A percentile compares a stretch with the other conserved stretches of the same genome.
Conservation (phyloP, 495 filamentous ascomycete species). For the Penicillium tannophilum region DNA sequence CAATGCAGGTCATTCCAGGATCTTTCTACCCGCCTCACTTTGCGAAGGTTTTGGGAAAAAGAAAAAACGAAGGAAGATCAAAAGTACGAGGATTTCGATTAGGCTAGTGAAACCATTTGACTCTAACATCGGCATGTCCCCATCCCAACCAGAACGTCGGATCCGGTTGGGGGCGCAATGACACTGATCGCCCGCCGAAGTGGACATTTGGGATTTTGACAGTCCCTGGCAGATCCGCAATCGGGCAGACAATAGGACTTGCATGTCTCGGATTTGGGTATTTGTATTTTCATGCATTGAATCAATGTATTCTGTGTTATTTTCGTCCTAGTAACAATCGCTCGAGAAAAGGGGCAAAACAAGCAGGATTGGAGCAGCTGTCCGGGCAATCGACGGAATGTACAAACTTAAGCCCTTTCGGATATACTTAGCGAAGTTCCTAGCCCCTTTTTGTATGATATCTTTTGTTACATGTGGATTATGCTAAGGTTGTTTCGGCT, state of each 20-base stretch:
- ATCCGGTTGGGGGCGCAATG: conserved; percentile 25
- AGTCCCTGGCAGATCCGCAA: conserved; percentile 18
- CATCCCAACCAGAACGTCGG: conserved; percentile 30
- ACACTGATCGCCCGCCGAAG: conserved; percentile 14
- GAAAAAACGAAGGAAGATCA: not conserved
- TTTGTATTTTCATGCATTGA: conserved; percentile 6
- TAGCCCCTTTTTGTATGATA: conserved; percentile 5
- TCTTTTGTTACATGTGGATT: not conserved
- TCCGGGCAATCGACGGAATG: conserved; percentile 24
- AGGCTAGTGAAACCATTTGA: conserved; percentile 11
- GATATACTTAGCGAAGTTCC: not conserved
- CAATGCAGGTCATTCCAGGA: conserved; percentile 8
- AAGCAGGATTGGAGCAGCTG: conserved; percentile 23
- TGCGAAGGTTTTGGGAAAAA: not conserved
- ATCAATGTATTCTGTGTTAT: conserved; percentile 1
- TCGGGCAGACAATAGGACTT: conserved; percentile 21
- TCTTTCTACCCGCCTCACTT: not conserved
- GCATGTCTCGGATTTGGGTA: conserved; percentile 19
- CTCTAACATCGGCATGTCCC: conserved; percentile 22
- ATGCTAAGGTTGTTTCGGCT: conserved; percentile 7
- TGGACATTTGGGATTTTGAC: conserved; percentile 8
- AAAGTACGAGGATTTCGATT: not conserved
- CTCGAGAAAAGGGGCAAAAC: conserved; percentile 14
- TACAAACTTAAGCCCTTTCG: conserved; percentile 5
- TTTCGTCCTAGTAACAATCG: conserved; percentile 1